These are phyloP conservation scores for Exophiala bonariae DNA, from an alignment of 2,329 filamentous ascomycete genomes.

Conservation along the genomic window DNA sequence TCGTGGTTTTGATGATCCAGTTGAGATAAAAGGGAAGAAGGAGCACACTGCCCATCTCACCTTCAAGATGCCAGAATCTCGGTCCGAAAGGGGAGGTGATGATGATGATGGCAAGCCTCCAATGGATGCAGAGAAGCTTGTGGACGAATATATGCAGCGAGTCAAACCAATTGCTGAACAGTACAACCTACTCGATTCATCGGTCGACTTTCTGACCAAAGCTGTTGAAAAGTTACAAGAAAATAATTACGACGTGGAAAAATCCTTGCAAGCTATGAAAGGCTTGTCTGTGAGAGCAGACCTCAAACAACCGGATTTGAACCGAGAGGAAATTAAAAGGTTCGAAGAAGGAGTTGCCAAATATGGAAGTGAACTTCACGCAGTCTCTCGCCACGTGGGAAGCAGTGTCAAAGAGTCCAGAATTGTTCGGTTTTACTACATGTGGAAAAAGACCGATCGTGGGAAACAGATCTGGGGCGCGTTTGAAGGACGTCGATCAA, in stretches of 20 bases:
- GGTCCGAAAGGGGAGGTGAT: conserved; percentile 47
- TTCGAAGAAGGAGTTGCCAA: conserved; percentile 91
- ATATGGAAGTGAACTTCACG: conserved; percentile 85
- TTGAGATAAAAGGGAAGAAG: conserved; percentile 64
- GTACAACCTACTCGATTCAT: conserved; percentile 71
- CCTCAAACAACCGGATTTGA: conserved; percentile 83
- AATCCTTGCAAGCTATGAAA: conserved; percentile 69
- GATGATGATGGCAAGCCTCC: conserved; percentile 41
- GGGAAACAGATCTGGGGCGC: conserved; percentile 89
- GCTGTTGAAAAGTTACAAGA: conserved; percentile 73
- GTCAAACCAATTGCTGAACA: conserved; percentile 64
- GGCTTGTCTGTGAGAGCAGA: conserved; percentile 66
- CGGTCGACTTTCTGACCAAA: conserved; percentile 85
- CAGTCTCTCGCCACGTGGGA: conserved; percentile 77
- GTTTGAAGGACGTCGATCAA: conserved; percentile 82
- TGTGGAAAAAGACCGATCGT: conserved; percentile 91
- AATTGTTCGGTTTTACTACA: conserved; percentile 92
- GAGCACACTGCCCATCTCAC: conserved; percentile 72
- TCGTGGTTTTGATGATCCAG: conserved; percentile 75
- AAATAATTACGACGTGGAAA: conserved; percentile 68
- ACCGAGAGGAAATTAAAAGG: conserved; percentile 74
- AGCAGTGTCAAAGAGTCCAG: conserved; percentile 76
- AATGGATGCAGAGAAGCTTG: conserved; percentile 52
- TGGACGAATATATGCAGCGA: conserved; percentile 75
- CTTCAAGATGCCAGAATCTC: conserved; percentile 71